Percentiles rank a stretch among this genome's conserved stretches.
Conservation (phyloP, 495 filamentous ascomycete species). For the Friedmanniomyces simplex region DNA sequence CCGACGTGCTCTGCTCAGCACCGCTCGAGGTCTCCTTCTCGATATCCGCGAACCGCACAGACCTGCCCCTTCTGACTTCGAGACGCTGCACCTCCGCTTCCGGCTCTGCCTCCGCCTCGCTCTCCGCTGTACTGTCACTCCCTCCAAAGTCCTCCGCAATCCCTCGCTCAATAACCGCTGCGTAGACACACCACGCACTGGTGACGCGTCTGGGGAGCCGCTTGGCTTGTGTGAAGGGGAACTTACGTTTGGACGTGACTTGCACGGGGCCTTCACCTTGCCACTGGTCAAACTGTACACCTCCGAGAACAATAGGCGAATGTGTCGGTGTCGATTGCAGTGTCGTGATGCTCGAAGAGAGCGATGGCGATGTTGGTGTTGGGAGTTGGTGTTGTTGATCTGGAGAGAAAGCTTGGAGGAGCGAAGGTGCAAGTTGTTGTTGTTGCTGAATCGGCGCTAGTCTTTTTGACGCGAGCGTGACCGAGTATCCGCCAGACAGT, state of each 20-base stretch:
- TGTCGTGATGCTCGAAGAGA: constrained; percentile 15
- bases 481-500: background rate
- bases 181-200: constrained; percentile 16
- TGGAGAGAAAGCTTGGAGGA: constrained; percentile 5
- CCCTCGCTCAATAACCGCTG: constrained; percentile 12
- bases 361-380: constrained; percentile 12
- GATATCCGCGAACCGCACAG: constrained; percentile 10
- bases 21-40: background rate
- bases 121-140: background rate
- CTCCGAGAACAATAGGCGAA: background rate
- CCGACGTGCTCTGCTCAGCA: background rate
- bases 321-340: constrained; percentile 12
- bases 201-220: constrained; percentile 11
- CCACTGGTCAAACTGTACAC: background rate
- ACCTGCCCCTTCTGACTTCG: background rate
- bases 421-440: background rate
- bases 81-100: background rate
- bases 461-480: background rate
- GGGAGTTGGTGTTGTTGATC: background rate
- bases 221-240: constrained; percentile 13
- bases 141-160: background rate
- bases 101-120: background rate
- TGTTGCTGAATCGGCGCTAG: background rate
- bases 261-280: background rate
- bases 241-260: constrained; percentile 17